These are phyloP conservation scores for Exobasidium rhododendri DNA, from an alignment of 1,284 basidiomycete genomes.

Conservation along the genomic window DNA sequence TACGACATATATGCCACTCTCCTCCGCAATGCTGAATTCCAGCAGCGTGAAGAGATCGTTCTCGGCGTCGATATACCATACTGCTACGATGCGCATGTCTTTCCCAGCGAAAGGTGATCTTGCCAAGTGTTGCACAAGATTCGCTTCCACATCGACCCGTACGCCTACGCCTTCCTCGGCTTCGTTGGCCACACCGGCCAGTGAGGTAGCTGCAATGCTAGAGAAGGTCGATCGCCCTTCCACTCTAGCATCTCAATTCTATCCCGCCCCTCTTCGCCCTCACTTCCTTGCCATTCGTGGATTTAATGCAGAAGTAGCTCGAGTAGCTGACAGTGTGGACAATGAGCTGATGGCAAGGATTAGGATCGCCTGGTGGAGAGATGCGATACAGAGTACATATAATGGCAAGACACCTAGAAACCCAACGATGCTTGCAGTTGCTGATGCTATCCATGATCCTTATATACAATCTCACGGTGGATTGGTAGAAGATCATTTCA, in stretches of 20 bases:
- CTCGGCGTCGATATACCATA: too few species aligned
- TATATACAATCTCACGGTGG: constrained; percentile 34
- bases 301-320: constrained; percentile 48
- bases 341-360: constrained; percentile 51
- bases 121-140: too few species aligned
- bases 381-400: constrained; percentile 42
- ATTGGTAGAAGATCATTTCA: constrained; percentile 50
- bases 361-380: constrained; percentile 52
- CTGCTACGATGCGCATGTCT: too few species aligned
- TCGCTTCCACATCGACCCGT: not conserved
- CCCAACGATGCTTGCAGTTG: constrained; percentile 44
- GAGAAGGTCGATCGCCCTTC: constrained; percentile 24
- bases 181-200: not conserved
- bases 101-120: too few species aligned
- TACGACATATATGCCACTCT: too few species aligned
- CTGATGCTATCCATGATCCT: constrained; percentile 46
- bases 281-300: constrained; percentile 50
- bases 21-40: too few species aligned
- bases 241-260: constrained; percentile 47
- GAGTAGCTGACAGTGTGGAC: constrained; percentile 44
- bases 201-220: not conserved
- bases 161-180: not conserved
- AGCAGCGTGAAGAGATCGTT: too few species aligned
- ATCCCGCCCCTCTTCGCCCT: constrained; percentile 35
- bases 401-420: constrained; percentile 44